Conservation (phyloP, 2,329 filamentous ascomycete species). For the Colletotrichum sp. region DNA sequence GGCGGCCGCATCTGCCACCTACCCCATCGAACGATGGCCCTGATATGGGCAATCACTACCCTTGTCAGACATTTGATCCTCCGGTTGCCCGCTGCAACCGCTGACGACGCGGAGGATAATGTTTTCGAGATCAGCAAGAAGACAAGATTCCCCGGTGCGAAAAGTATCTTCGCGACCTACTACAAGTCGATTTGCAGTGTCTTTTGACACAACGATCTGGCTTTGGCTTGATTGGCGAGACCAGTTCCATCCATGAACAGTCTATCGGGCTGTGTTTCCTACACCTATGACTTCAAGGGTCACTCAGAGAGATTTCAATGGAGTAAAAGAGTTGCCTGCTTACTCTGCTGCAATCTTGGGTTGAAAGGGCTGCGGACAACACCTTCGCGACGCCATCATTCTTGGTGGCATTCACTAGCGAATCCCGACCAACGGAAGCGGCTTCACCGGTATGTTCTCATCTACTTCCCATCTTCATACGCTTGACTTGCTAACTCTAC, state of each 20-base stretch:
- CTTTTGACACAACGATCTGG: neutral
- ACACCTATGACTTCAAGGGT: neutral
- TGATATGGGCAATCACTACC: neutral
- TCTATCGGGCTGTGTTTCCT: neutral
- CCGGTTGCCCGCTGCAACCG: neutral
- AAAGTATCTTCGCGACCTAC: neutral
- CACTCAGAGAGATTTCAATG: neutral
- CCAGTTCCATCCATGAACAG: accelerated
- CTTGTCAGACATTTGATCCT: accelerated
- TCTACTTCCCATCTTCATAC: neutral
- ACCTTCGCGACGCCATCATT: neutral
- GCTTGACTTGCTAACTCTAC: too few relatives aligned
- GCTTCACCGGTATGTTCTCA: neutral
- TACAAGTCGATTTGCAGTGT: neutral
- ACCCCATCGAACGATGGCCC: neutral
- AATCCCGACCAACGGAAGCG: neutral
- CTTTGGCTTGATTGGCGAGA: neutral
- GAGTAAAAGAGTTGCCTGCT: accelerated
- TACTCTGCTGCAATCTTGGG: neutral
- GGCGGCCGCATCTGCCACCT: neutral
- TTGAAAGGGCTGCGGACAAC: neutral
- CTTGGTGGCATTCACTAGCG: neutral
- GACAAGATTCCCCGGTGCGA: accelerated
- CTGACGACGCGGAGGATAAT: neutral
- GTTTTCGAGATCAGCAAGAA: neutral